Conservation (phyloP, 2,329 filamentous ascomycete genomes). For the Fonsecaea monophora region DNA sequence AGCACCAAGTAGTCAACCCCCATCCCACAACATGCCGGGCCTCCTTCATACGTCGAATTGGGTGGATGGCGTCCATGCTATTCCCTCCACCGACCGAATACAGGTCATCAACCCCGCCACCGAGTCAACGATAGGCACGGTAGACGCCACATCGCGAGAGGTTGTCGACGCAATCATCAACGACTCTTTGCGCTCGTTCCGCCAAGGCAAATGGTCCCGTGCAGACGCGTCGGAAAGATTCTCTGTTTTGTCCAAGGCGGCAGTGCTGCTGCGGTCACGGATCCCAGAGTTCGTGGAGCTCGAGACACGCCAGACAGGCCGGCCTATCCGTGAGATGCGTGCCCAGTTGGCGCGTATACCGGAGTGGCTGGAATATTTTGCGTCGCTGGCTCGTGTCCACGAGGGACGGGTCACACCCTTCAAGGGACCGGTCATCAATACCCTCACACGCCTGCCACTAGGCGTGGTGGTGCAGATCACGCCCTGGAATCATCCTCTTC, state of each 20-base stretch:
- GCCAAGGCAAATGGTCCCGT: constrained; percentile 63
- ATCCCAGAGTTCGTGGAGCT: constrained; percentile 66
- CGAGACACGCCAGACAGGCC: constrained; percentile 72
- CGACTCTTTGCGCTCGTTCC: constrained; percentile 49
- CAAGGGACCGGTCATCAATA: constrained; percentile 49
- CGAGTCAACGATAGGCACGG: constrained; percentile 43
- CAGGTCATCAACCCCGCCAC: constrained; percentile 45
- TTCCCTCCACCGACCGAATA: constrained; percentile 34
- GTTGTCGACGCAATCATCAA: constrained; percentile 60
- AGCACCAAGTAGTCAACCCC: too few relatives aligned
- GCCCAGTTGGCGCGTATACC: constrained; percentile 67
- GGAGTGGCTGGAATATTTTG: constrained; percentile 74
- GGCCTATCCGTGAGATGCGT: constrained; percentile 72
- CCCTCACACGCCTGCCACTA: constrained; percentile 46
- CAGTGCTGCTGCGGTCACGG: constrained; percentile 59
- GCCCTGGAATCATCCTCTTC: constrained; percentile 50
- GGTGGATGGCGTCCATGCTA: constrained; percentile 42
- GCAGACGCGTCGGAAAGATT: constrained; percentile 65
- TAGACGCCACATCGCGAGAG: constrained; percentile 64
- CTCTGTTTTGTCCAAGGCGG: constrained; percentile 67
- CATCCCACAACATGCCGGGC: neutral
- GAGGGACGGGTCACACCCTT: constrained; percentile 72
- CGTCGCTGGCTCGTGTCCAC: constrained; percentile 69
- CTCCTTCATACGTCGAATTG: constrained; percentile 40
- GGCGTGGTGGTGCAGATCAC: constrained; percentile 52